Evolutionary conservation across 2,329 filamentous ascomycete genomes (phyloP), one percentile per base, ranked within the genome.

Genomic region (Colletotrichum tamarilloi): DNA sequence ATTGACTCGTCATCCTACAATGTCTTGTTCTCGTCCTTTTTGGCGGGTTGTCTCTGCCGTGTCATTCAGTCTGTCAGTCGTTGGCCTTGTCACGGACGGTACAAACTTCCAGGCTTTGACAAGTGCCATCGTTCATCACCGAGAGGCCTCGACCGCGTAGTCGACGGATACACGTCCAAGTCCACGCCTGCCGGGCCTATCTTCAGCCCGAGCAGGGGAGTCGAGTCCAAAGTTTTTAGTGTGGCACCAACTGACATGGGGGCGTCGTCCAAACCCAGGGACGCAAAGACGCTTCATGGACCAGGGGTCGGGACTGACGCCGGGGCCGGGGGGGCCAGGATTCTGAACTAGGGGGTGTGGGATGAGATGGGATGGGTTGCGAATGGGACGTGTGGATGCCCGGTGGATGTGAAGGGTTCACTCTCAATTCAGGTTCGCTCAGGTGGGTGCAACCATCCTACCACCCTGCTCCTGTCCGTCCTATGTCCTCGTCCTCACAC

Each of bases 201-300:
- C 74, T 74, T 75, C 74, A 75, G 74, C 74, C 72, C 63, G 46
- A 67, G 62, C 67, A 71, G 67, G 72, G 73, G 74, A 35, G 26
- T 64, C 26, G 38, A 35, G 55, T 46, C 68, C 72, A 60, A 67
- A 62, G 42, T 62, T 67, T 69, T 64, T 74, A 66, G 67, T 72
- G 74, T 68, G 74, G 59, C 68, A 72, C 72, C 72, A 67, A 55
- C 53, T 49, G 66, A 71, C 62, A 66, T 62, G 70, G 70, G 70
- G 60, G 60, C 71, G 67, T 57, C 35, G 71, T 73, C 67, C 71
- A 66, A 73, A 62, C 67, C 67, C 71, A 73, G 71, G 71, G 67
- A 71, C 67, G 71, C 55, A 66, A 66, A 72, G 70, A 67, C 70
- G 62, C 73, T 74, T 52, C 73, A 67, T 63, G 73, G 73, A 67